Percentiles rank a stretch among this genome's conserved stretches.
These are phyloP conservation scores for Suhomyces bribrorum DNA, from an alignment of 1,139 yeast genomes.

Conservation along the genomic window DNA sequence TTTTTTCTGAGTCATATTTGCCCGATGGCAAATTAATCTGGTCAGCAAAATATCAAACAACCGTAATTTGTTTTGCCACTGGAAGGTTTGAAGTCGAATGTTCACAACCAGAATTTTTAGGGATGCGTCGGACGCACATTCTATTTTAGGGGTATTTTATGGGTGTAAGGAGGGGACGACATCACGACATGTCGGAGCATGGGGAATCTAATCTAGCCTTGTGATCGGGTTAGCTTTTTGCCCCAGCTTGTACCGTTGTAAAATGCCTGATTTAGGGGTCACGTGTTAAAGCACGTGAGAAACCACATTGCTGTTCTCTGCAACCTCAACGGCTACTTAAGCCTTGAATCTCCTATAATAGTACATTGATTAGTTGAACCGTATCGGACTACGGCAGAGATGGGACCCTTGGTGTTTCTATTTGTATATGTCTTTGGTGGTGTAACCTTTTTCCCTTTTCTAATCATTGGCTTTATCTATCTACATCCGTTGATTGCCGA, in stretches of 20 bases:
- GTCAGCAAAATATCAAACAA: too few relatives aligned
- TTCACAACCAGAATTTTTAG: not conserved
- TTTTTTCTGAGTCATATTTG: too few relatives aligned
- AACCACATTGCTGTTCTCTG: not conserved
- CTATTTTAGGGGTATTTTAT: not conserved
- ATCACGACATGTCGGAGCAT: not conserved
- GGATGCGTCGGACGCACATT: not conserved
- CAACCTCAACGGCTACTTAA: too few relatives aligned
- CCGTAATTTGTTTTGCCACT: not conserved
- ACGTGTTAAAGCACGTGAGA: not conserved
- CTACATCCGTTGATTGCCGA: constrained; percentile 31
- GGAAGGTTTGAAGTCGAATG: not conserved
- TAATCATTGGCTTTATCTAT: constrained; percentile 38
- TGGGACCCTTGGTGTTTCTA: constrained; percentile 25
- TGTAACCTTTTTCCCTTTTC: constrained; percentile 68
- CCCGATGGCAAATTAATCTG: too few relatives aligned
- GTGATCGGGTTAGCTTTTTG: too few relatives aligned
- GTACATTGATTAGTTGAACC: too few relatives aligned
- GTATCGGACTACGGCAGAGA: constrained; percentile 5
- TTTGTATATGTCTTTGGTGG: constrained; percentile 65
- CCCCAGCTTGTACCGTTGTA: not conserved
- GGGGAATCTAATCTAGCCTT: too few relatives aligned
- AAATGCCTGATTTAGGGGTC: not conserved
- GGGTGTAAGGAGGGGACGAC: not conserved
- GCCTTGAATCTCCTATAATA: too few relatives aligned